These are phyloP conservation scores for Xylaria castorea DNA, from an alignment of 495 filamentous ascomycete species.

Conservation along the genomic window DNA sequence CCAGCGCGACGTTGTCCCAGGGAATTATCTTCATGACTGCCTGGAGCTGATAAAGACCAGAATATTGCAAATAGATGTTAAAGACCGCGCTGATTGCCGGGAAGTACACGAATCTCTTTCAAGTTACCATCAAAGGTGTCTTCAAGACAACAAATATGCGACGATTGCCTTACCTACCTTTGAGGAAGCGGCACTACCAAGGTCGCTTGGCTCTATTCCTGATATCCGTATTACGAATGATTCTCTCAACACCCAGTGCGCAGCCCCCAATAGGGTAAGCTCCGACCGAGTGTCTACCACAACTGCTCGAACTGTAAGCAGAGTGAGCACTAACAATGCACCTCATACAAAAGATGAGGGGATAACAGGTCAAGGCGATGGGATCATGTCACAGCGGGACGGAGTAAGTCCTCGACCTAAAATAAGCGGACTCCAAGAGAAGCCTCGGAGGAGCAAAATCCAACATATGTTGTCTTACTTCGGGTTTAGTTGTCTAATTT, in stretches of 20 bases:
- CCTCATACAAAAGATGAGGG: neutral
- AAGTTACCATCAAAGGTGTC: neutral
- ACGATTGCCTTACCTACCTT: neutral
- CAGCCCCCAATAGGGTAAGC: neutral
- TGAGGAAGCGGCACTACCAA: neutral
- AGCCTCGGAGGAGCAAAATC: neutral
- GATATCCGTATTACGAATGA: neutral
- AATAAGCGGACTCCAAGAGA: neutral
- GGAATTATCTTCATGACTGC: constrained; percentile 10
- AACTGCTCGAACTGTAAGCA: neutral
- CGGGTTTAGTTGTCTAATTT: neutral
- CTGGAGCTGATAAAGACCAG: neutral
- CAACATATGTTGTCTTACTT: neutral
- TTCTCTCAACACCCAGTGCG: neutral
- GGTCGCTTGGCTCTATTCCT: neutral
- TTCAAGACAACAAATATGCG: constrained; percentile 1
- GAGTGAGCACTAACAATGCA: neutral
- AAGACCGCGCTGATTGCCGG: neutral
- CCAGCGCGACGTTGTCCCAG: neutral
- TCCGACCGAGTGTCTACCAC: neutral
- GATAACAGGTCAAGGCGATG: neutral
- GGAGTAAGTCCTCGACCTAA: neutral
- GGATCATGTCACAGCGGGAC: neutral
- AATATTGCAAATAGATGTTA: neutral
- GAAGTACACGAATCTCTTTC: neutral